phyloP scores from a whole-genome alignment of 108 stramenopile species.

The Pseudonitzschia delicatissima region DNA sequence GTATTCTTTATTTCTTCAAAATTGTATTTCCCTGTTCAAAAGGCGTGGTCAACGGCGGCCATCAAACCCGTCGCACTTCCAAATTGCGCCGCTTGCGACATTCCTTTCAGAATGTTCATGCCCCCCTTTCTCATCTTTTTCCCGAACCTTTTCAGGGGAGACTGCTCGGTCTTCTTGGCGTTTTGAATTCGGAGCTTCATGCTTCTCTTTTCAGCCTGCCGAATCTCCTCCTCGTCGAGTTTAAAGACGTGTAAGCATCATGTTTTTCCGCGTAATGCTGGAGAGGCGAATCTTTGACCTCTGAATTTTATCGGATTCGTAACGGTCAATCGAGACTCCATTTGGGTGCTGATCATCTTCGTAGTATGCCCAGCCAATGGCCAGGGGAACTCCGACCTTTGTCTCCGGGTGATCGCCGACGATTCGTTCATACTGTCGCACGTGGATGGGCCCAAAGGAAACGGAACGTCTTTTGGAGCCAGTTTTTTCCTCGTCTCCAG shows the following conservation, averaged over 20 bases:
- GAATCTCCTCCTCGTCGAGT: conserved; percentile 39
- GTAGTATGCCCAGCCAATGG: conserved; percentile 53
- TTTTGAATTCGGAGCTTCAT: conserved; percentile 24
- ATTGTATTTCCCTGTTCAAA: too few species aligned
- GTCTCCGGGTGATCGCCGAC: conserved; percentile 58
- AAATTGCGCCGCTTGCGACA: conserved; percentile 21
- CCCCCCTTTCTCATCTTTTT: conserved; percentile 1
- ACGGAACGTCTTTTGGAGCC: conserved; percentile 3
- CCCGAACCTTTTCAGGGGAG: conserved; percentile 3
- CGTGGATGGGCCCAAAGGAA: conserved; percentile 31
- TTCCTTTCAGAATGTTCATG: conserved; percentile 26
- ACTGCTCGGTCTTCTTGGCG: conserved; percentile 21
- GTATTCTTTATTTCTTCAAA: too few species aligned
- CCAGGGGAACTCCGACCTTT: conserved; percentile 50
- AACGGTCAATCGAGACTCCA: conserved; percentile 36
- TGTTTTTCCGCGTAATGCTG: conserved; percentile 46
- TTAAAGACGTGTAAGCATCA: conserved; percentile 39
- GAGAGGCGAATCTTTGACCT: conserved; percentile 26
- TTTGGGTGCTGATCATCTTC: conserved; percentile 18
- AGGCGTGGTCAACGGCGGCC: neutral
- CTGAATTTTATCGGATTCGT: conserved; percentile 42
- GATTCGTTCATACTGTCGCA: conserved; percentile 52
- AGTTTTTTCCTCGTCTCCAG: neutral
- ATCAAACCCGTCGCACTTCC: neutral
- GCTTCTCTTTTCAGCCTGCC: conserved; percentile 37